These are phyloP conservation scores for Phytophthora pini DNA, from an alignment of 352 stramenopile genomes.

Conservation along the genomic window DNA sequence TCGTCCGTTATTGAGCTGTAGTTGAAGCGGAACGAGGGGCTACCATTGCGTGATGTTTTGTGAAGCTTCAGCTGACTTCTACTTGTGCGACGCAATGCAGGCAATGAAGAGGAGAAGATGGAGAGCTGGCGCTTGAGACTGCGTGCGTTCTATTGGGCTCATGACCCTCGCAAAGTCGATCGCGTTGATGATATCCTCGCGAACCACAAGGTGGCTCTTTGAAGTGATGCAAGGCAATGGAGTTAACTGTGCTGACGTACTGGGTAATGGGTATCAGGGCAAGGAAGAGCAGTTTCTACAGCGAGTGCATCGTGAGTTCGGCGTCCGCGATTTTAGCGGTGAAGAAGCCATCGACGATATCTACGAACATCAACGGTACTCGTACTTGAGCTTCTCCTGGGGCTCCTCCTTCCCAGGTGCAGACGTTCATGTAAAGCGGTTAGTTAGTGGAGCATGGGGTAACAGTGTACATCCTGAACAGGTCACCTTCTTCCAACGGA, in stretches of 20 bases:
- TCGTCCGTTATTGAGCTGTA: constrained; percentile 7
- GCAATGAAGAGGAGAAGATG: constrained; percentile 17
- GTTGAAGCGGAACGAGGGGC: constrained; percentile 1
- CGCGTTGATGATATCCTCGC: constrained; percentile 65
- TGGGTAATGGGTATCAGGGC: constrained; percentile 26
- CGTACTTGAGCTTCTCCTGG: constrained; percentile 79
- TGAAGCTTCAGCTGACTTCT: not conserved
- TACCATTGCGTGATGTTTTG: not conserved
- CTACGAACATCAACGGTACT: constrained; percentile 87
- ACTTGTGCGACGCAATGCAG: constrained; percentile 2
- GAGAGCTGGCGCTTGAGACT: constrained; percentile 47
- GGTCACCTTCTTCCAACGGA: constrained; percentile 77
- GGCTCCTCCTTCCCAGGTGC: constrained; percentile 66
- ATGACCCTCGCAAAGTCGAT: constrained; percentile 73
- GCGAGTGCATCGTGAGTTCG: constrained; percentile 65
- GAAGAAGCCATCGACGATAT: constrained; percentile 75
- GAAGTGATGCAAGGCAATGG: not conserved
- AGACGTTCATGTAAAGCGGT: too few relatives aligned
- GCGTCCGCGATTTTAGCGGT: constrained; percentile 72
- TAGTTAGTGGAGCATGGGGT: too few relatives aligned
- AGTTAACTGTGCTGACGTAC: constrained; percentile 3
- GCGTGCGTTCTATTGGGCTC: constrained; percentile 74
- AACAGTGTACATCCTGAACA: constrained; percentile 3
- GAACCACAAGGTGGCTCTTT: constrained; percentile 39
- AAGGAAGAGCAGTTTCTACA: constrained; percentile 69